phyloP scores from a whole-genome alignment of 139 green algal genomes.

The Ulvella scutata region DNA sequence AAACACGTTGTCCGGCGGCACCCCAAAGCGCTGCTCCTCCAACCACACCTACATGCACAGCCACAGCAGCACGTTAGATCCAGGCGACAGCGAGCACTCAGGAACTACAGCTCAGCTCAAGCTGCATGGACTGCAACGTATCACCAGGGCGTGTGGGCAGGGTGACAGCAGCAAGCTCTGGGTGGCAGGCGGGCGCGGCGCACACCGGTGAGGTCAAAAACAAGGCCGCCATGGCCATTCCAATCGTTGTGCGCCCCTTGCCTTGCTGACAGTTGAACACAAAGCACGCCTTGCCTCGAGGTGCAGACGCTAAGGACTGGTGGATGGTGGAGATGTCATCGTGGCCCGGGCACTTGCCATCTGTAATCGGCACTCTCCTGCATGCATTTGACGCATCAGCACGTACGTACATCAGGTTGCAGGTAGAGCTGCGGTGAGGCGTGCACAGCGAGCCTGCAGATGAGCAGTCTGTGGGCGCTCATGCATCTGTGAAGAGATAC shows the following conservation, averaged over 20 bases:
- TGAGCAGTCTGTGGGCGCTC: no score
- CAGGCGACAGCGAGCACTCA: no score
- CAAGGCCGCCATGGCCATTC: constrained; percentile 73
- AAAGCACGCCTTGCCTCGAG: constrained; percentile 26
- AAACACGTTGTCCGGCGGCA: not conserved
- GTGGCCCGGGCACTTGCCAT: constrained; percentile 48
- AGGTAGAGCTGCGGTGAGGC: no score
- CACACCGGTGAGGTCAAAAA: constrained; percentile 12
- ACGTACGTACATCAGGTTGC: no score
- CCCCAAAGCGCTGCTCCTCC: not conserved
- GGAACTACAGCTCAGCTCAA: no score
- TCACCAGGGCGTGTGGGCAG: no score
- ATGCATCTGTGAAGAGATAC: no score
- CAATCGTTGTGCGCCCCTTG: constrained; percentile 76
- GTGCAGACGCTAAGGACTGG: constrained; percentile 12
- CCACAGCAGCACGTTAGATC: not conserved
- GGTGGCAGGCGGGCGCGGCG: no score
- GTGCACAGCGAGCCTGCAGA: no score
- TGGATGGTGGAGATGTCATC: constrained; percentile 45
- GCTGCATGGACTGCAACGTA: no score
- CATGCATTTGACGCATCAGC: no score
- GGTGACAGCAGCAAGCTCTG: no score
- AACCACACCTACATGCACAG: not conserved
- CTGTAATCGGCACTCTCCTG: constrained; percentile 65
- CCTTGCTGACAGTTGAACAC: constrained; percentile 90